These are phyloP conservation scores for Cryptococcus depauperatus DNA, from an alignment of 1,284 basidiomycete genomes.

Conservation along the genomic window DNA sequence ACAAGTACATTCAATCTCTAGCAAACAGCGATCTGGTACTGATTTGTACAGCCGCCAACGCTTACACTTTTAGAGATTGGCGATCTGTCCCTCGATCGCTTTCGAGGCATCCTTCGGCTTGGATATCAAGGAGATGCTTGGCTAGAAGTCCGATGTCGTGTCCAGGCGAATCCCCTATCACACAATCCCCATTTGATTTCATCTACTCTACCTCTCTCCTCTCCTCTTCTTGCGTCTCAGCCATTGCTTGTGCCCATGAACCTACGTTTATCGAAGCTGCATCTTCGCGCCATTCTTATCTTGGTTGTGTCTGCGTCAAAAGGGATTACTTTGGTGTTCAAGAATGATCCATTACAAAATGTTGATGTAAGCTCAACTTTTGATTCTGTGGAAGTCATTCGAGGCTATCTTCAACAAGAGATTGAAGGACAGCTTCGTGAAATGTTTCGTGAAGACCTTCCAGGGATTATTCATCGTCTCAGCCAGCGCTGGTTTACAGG, in stretches of 20 bases:
- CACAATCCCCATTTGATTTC: constrained; percentile 76
- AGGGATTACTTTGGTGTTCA: constrained; percentile 98
- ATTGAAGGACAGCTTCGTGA: constrained; percentile 95
- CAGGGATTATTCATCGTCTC: constrained; percentile 91
- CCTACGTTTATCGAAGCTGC: constrained; percentile 88
- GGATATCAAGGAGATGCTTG: constrained; percentile 95
- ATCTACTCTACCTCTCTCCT: constrained; percentile 63
- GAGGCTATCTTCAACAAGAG: constrained; percentile 91
- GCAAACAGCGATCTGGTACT: not conserved
- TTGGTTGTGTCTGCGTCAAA: constrained; percentile 94
- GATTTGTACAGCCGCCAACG: constrained; percentile 70
- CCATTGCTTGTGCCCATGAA: constrained; percentile 97
- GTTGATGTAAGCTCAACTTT: constrained; percentile 97
- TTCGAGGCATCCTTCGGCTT: constrained; percentile 91
- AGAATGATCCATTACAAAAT: constrained; percentile 96
- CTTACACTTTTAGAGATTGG: constrained; percentile 97
- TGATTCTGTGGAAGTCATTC: constrained; percentile 94
- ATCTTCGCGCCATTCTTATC: constrained; percentile 91
- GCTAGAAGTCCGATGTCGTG: constrained; percentile 90
- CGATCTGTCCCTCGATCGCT: constrained; percentile 89
- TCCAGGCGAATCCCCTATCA: constrained; percentile 55
- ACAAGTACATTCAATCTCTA: constrained; percentile 54
- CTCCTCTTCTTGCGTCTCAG: constrained; percentile 79
- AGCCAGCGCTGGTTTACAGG: constrained; percentile 75
- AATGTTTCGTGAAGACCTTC: constrained; percentile 96